These are phyloP conservation scores for Chrysanthemum lavandulifolium DNA, from an alignment of 129 eudicot species.

Conservation along the genomic window DNA sequence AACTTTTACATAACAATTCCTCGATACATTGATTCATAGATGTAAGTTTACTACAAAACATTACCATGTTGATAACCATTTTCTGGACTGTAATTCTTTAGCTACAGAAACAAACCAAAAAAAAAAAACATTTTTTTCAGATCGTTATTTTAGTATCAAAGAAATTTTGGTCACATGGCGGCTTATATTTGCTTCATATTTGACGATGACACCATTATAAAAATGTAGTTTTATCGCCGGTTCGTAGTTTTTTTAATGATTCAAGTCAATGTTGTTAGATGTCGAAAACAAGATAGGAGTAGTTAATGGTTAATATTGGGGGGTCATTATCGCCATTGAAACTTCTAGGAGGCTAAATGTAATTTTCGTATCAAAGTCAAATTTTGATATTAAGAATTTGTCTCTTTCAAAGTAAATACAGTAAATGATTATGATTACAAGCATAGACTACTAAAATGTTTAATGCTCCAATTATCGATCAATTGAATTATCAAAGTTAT, in stretches of 20 bases:
- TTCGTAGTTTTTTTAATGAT: neutral
- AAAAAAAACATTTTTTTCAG: too few species aligned
- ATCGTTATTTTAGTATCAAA: neutral
- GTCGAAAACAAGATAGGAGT: neutral
- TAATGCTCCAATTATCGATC: too few species aligned
- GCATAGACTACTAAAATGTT: too few species aligned
- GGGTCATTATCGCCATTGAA: neutral
- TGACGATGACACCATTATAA: neutral
- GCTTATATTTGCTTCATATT: neutral
- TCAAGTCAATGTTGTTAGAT: neutral
- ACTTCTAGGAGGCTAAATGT: neutral
- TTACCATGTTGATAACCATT: too few species aligned
- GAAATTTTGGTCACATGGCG: neutral
- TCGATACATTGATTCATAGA: neutral
- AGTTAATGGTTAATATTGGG: neutral
- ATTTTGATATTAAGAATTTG: too few species aligned
- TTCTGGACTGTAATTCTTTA: too few species aligned
- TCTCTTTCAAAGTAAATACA: too few species aligned
- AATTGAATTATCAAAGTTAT: too few species aligned
- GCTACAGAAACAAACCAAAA: too few species aligned
- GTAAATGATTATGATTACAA: too few species aligned
- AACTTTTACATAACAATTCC: constrained; percentile 19
- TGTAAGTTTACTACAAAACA: too few species aligned
- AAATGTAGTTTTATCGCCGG: neutral
- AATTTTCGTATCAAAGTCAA: neutral